phyloP scores from a whole-genome alignment of 805 yeast species.

The Metschnikowia dekortorum region DNA sequence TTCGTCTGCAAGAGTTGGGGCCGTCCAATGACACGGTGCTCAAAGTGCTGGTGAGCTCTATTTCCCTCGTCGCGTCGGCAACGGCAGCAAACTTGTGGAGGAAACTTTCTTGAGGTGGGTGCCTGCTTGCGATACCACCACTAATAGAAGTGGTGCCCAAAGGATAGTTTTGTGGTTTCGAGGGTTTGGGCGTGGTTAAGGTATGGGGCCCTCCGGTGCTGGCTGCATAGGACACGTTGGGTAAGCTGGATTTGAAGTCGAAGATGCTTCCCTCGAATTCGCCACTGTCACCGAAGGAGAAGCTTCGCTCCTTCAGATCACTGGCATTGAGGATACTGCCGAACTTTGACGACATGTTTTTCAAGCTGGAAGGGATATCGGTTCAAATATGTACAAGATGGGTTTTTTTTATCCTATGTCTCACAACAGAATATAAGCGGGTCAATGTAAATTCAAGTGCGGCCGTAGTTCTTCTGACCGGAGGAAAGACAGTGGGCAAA shows the following conservation, averaged over 20 bases:
- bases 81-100: slow-evolving; percentile 60
- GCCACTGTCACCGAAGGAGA: slow-evolving; percentile 41
- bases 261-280: slow-evolving; percentile 41
- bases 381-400: slow-evolving; percentile 20
- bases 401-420: background rate
- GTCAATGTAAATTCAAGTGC: background rate
- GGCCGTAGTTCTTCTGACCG: background rate
- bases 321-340: slow-evolving; percentile 33
- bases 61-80: slow-evolving; percentile 66
- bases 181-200: slow-evolving; percentile 13
- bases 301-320: slow-evolving; percentile 38
- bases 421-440: background rate
- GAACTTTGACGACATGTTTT: slow-evolving; percentile 21
- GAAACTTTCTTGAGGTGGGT: slow-evolving; percentile 47
- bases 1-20: slow-evolving; percentile 38
- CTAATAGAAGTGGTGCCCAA: slow-evolving; percentile 62
- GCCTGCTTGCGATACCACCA: slow-evolving; percentile 48
- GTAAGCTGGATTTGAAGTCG: slow-evolving; percentile 43
- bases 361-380: background rate
- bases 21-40: slow-evolving; percentile 35
- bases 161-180: slow-evolving; percentile 22
- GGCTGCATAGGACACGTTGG: slow-evolving; percentile 19
- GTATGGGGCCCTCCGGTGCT: slow-evolving; percentile 21
- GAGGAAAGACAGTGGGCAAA: background rate
- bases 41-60: slow-evolving; percentile 46